Conservation (phyloP, 345 rosid genomes). For the Bruguiera sexangula region DNA sequence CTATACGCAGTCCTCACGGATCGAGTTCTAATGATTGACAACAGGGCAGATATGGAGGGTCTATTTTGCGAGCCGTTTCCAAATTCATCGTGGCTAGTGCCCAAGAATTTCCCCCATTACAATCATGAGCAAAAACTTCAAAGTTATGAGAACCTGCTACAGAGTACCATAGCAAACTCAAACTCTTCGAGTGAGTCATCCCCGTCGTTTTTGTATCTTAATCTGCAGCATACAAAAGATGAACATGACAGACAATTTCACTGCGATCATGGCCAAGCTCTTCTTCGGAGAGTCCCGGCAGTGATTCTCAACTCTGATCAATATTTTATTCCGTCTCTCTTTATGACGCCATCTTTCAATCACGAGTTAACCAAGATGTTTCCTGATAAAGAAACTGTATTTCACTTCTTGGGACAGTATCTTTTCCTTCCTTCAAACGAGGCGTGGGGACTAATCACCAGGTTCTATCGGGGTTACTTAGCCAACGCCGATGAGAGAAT, state of each 20-base stretch:
- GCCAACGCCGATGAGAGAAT: slow-evolving; percentile 20
- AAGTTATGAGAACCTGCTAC: slow-evolving; percentile 11
- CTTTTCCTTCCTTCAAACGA: slow-evolving; percentile 26
- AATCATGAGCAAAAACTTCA: background rate
- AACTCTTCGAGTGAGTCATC: background rate
- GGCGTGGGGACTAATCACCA: slow-evolving; percentile 24
- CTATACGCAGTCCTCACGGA: slow-evolving; percentile 26
- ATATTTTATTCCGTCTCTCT: slow-evolving; percentile 20
- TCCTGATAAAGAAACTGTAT: slow-evolving; percentile 20
- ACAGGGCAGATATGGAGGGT: slow-evolving; percentile 12
- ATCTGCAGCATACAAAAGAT: slow-evolving; percentile 5
- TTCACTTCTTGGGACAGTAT: slow-evolving; percentile 18
- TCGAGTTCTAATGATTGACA: slow-evolving; percentile 19
- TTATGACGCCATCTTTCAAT: slow-evolving; percentile 12
- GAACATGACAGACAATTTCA: slow-evolving; percentile 16
- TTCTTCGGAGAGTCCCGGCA: slow-evolving; percentile 12
- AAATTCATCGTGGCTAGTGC: slow-evolving; percentile 22
- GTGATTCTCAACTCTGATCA: slow-evolving; percentile 20
- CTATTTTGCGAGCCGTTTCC: slow-evolving; percentile 32
- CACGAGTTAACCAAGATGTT: slow-evolving; percentile 18
- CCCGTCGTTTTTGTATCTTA: slow-evolving; percentile 14
- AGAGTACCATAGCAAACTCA: background rate
- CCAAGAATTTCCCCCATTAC: slow-evolving; percentile 6
- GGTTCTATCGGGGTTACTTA: slow-evolving; percentile 17
- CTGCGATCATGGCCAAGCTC: slow-evolving; percentile 9